These are phyloP conservation scores for Aspergillus clavatus DNA, from an alignment of 2,329 filamentous ascomycete species.

Conservation along the genomic window DNA sequence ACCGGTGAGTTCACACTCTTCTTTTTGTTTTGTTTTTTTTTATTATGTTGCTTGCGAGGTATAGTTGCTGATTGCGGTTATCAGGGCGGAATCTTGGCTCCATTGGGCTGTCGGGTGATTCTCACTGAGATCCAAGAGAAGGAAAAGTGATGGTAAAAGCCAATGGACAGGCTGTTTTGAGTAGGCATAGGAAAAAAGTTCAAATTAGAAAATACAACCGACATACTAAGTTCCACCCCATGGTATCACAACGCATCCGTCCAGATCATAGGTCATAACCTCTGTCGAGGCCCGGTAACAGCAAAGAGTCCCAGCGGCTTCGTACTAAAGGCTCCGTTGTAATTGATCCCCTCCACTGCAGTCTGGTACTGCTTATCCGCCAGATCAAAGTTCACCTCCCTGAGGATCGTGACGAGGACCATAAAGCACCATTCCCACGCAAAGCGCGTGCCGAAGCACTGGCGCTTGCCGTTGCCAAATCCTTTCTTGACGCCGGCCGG, in stretches of 20 bases:
- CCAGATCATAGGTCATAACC: background rate
- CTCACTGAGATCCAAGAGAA: background rate
- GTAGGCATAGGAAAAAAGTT: background rate
- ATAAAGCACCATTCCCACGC: slow-evolving; percentile 69
- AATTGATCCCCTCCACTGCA: slow-evolving; percentile 24
- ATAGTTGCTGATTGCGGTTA: slow-evolving; percentile 5
- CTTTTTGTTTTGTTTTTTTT: too few species aligned
- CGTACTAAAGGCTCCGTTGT: slow-evolving; percentile 52
- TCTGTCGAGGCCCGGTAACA: slow-evolving; percentile 10
- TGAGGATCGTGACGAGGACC: slow-evolving; percentile 58
- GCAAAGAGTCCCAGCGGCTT: slow-evolving; percentile 44
- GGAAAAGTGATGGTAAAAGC: background rate
- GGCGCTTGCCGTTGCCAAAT: slow-evolving; percentile 67
- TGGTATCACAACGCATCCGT: background rate
- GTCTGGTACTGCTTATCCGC: slow-evolving; percentile 50
- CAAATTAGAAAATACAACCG: background rate
- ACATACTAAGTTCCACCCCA: background rate
- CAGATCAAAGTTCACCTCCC: slow-evolving; percentile 64
- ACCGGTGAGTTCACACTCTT: slow-evolving; percentile 18
- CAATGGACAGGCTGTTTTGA: background rate
- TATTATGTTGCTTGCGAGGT: too few species aligned
- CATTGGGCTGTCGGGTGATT: slow-evolving; percentile 16
- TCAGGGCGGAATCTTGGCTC: slow-evolving; percentile 23
- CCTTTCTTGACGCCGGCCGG: slow-evolving; percentile 62
- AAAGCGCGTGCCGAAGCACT: slow-evolving; percentile 67